A percentile compares a stretch with the other conserved stretches of the same genome.
phyloP scores from a whole-genome alignment of 169 alveolate genomes.

The Pseudocohnilembus persalinus region DNA sequence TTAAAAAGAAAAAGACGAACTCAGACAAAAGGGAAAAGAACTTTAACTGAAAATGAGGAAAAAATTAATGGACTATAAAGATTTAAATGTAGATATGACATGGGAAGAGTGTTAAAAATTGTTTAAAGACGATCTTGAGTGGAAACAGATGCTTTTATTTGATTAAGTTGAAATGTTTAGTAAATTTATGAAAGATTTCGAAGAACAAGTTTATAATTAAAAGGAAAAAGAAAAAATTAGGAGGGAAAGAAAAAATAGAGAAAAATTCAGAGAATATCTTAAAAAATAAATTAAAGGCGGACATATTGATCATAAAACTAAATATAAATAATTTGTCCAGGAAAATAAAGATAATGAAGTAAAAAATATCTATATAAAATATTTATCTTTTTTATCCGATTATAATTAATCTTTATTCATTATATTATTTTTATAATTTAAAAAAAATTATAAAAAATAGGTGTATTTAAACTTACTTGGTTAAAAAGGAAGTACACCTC shows the following conservation, averaged over 20 bases:
- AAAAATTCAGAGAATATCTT: constrained; percentile 36
- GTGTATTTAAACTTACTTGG: constrained; percentile 29
- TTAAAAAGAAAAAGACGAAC: constrained; percentile 29
- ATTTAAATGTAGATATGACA: not conserved
- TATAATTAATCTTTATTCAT: not conserved
- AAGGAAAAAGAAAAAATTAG: constrained; percentile 17
- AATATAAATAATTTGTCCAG: constrained; percentile 26
- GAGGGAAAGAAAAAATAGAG: constrained; percentile 47
- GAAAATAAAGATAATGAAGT: constrained; percentile 28
- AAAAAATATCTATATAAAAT: no score
- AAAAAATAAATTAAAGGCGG: constrained; percentile 19
- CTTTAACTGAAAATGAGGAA: constrained; percentile 8
- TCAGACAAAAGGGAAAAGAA: constrained; percentile 15
- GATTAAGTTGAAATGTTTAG: constrained; percentile 19
- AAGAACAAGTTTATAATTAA: constrained; percentile 29
- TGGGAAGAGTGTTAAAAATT: constrained; percentile 1
- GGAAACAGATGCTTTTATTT: not conserved
- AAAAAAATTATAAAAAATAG: no score
- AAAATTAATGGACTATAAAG: not conserved
- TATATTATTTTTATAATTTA: no score
- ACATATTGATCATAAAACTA: constrained; percentile 23
- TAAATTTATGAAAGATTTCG: constrained; percentile 15
- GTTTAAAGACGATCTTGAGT: constrained; percentile 34
- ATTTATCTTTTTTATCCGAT: not conserved
- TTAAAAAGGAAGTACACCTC: constrained; percentile 43